phyloP scores from a whole-genome alignment of 768 basidiomycete species.

The Leccinum uliginosum region DNA sequence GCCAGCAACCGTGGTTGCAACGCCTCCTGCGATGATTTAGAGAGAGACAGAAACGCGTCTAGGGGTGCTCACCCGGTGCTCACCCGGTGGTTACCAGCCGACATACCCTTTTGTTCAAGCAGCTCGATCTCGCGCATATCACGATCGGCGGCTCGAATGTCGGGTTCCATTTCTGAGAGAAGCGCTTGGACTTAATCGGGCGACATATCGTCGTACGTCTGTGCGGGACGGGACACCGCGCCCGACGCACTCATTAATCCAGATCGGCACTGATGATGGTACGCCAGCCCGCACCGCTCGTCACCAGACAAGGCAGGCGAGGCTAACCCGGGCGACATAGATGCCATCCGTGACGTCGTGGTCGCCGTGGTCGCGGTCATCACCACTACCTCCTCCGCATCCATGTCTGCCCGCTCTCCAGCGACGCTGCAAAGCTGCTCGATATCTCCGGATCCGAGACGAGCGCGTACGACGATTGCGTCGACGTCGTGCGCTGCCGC shows the following conservation, averaged over 20 bases:
- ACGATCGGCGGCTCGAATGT: constrained; percentile 77
- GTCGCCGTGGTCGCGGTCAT: background rate
- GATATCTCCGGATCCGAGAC: constrained; percentile 84
- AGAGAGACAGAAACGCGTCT: too few species aligned
- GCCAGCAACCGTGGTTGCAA: constrained; percentile 65
- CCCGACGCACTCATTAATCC: constrained; percentile 38
- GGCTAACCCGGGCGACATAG: constrained; percentile 51
- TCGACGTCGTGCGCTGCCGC: constrained; percentile 73
- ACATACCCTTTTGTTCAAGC: constrained; percentile 65
- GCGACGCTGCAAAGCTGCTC: constrained; percentile 78
- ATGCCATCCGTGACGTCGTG: background rate
- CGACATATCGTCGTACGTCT: constrained; percentile 63
- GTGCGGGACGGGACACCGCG: constrained; percentile 46
- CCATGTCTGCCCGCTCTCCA: constrained; percentile 69
- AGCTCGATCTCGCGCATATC: constrained; percentile 76
- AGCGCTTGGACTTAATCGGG: constrained; percentile 66
- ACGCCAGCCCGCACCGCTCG: constrained; percentile 32
- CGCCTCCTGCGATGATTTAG: constrained; percentile 40
- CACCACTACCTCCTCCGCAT: constrained; percentile 55
- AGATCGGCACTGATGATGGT: constrained; percentile 5
- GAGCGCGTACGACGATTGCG: constrained; percentile 77
- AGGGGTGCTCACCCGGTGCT: too few species aligned
- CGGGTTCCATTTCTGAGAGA: constrained; percentile 75
- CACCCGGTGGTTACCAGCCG: constrained; percentile 71
- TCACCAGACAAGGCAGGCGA: constrained; percentile 63